Evolutionary conservation across 139 green algal species (phyloP).

Genomic region (Ettlia oleoabundans): DNA sequence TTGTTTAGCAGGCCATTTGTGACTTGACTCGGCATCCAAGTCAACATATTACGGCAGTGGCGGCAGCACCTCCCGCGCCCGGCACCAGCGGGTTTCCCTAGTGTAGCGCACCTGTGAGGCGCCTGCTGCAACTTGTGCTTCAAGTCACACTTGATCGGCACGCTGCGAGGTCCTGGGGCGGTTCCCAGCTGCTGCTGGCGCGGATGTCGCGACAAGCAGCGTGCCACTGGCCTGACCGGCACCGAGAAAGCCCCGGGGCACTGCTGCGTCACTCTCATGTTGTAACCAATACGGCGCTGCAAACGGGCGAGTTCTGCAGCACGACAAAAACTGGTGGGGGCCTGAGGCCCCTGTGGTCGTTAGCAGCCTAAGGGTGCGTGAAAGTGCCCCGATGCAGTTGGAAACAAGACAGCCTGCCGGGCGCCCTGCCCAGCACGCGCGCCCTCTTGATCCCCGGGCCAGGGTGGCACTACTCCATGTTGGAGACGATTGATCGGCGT

Average conservation of each 20-base stretch:
- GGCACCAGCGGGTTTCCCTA: too few relatives aligned
- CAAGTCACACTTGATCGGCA: background rate
- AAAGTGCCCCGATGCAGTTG: too few relatives aligned
- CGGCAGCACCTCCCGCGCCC: background rate
- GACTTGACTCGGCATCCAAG: too few relatives aligned
- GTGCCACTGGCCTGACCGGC: background rate
- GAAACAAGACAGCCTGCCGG: too few relatives aligned
- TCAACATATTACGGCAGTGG: too few relatives aligned
- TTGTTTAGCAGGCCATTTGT: too few relatives aligned
- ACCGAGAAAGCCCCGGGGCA: background rate
- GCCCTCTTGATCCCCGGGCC: too few relatives aligned
- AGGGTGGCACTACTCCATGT: background rate
- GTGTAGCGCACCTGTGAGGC: background rate
- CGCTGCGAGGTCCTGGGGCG: background rate
- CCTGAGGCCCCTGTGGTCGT: too few relatives aligned
- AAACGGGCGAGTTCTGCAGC: too few relatives aligned
- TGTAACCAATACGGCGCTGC: background rate
- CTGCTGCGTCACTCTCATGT: background rate
- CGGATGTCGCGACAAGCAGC: background rate
- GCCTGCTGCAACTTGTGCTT: background rate
- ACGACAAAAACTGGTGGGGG: too few relatives aligned
- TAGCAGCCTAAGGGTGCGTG: too few relatives aligned
- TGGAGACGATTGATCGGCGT: background rate
- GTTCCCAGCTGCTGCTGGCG: background rate
- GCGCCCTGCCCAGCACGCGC: too few relatives aligned